Conservation (phyloP, 2,329 filamentous ascomycete genomes). For the Colletotrichum sp. region DNA sequence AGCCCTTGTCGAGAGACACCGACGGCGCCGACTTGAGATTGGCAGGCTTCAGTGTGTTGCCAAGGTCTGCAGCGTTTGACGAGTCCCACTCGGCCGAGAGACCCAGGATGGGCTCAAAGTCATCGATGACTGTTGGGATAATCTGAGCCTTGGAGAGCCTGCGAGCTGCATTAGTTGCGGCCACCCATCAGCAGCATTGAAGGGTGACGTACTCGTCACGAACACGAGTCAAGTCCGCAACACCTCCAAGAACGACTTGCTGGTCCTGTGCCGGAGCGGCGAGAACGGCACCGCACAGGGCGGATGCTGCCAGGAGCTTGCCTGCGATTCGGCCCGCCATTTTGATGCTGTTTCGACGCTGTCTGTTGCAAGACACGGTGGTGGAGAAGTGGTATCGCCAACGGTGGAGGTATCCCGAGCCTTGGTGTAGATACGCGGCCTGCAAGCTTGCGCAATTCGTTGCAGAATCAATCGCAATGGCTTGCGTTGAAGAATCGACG, state of each 20-base stretch:
- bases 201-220: constrained; percentile 14
- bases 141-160: constrained; percentile 19
- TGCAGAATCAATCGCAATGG: not conserved
- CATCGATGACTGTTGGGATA: constrained; percentile 21
- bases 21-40: constrained; percentile 15
- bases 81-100: constrained; percentile 18
- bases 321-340: constrained; percentile 7
- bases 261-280: not conserved
- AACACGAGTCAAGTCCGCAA: constrained; percentile 20
- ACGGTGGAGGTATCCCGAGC: not conserved
- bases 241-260: constrained; percentile 6
- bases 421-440: not conserved
- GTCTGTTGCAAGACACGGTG: not conserved
- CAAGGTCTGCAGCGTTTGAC: constrained; percentile 13
- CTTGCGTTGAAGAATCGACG: not conserved
- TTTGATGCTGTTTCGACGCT: not conserved
- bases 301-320: constrained; percentile 12
- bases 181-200: not conserved
- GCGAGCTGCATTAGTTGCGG: not conserved
- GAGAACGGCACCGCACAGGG: not conserved
- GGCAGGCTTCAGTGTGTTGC: constrained; percentile 17
- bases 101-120: constrained; percentile 21
- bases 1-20: constrained; percentile 4
- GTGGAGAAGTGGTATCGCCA: not conserved
- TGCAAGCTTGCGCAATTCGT: not conserved